phyloP scores from a whole-genome alignment of 768 basidiomycete genomes.

The Rhizopogon vinicolor region DNA sequence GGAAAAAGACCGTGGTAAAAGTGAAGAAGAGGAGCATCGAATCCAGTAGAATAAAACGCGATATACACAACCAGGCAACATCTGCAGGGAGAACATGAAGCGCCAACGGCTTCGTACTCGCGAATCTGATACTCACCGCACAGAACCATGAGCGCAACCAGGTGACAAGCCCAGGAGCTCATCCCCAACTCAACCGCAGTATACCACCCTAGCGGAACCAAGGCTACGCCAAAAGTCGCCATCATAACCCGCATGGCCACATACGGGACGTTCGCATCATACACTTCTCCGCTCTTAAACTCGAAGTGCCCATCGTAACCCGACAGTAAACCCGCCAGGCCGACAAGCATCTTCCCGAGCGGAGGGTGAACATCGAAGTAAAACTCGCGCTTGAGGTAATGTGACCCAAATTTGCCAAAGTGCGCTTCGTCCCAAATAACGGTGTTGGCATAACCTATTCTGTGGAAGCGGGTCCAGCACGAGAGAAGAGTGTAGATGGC shows the following conservation, averaged over 20 bases:
- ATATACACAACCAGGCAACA: slow-evolving; percentile 95
- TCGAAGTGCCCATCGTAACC: slow-evolving; percentile 93
- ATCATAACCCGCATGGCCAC: slow-evolving; percentile 94
- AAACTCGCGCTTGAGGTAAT: slow-evolving; percentile 98
- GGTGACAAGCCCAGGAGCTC: slow-evolving; percentile 84
- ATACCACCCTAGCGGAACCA: slow-evolving; percentile 97
- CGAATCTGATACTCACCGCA: slow-evolving; percentile 52
- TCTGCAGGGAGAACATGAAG: slow-evolving; percentile 44
- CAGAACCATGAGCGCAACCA: slow-evolving; percentile 91
- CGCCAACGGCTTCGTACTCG: neutral
- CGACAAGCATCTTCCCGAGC: slow-evolving; percentile 98
- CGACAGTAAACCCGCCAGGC: slow-evolving; percentile 82
- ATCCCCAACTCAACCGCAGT: slow-evolving; percentile 93
- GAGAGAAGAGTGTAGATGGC: slow-evolving; percentile 88
- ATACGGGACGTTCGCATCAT: slow-evolving; percentile 83
- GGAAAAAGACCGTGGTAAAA: slow-evolving; percentile 90
- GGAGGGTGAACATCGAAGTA: slow-evolving; percentile 99
- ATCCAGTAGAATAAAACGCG: slow-evolving; percentile 94
- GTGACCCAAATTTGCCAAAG: slow-evolving; percentile 98
- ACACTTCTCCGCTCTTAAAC: slow-evolving; percentile 87
- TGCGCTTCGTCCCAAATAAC: slow-evolving; percentile 99
- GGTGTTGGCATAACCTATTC: slow-evolving; percentile 78
- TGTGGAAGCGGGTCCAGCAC: slow-evolving; percentile 92
- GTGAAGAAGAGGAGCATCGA: slow-evolving; percentile 99
- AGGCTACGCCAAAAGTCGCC: slow-evolving; percentile 88